A percentile compares a stretch with the other conserved stretches of the same genome.
Conservation (phyloP, 2,329 filamentous ascomycete genomes). For the Zarea fungicola region DNA sequence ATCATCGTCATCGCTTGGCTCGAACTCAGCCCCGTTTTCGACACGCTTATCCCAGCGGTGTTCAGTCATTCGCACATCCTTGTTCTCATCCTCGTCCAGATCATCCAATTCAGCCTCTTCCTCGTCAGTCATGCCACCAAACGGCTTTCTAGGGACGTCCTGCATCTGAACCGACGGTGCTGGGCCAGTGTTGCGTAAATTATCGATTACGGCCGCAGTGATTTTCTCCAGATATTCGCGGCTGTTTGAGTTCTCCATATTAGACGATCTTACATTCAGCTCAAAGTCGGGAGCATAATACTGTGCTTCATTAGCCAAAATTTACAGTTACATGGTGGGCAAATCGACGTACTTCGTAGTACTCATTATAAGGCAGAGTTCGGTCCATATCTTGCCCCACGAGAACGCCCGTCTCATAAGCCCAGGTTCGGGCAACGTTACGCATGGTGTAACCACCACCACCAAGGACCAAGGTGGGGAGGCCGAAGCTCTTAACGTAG, state of each 20-base stretch:
- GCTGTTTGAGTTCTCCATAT: constrained; percentile 88
- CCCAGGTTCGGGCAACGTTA: constrained; percentile 95
- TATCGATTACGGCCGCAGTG: constrained; percentile 75
- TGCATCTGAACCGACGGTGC: constrained; percentile 90
- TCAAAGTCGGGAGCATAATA: constrained; percentile 91
- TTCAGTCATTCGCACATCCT: constrained; percentile 76
- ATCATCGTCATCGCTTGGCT: constrained; percentile 87
- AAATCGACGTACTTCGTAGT: constrained; percentile 62
- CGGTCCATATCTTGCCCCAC: constrained; percentile 77
- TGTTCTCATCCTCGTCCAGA: constrained; percentile 78
- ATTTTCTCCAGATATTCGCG: constrained; percentile 77
- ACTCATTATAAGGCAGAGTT: constrained; percentile 92
- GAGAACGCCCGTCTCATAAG: constrained; percentile 87
- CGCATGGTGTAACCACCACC: constrained; percentile 96
- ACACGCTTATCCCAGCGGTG: constrained; percentile 76
- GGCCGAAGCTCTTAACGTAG: constrained; percentile 78
- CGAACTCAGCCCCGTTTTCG: constrained; percentile 72
- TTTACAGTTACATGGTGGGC: constrained; percentile 36
- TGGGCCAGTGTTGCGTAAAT: constrained; percentile 78
- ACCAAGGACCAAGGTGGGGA: constrained; percentile 87
- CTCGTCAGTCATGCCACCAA: constrained; percentile 60
- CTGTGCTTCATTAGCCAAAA: constrained; percentile 37
- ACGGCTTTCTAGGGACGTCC: constrained; percentile 60
- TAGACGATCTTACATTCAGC: constrained; percentile 81
- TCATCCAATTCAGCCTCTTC: constrained; percentile 62